Percentiles rank a stretch among this genome's conserved stretches.
Evolutionary conservation across 2,329 filamentous ascomycete genomes (phyloP).

Genomic region (Hypoxylon sp.): DNA sequence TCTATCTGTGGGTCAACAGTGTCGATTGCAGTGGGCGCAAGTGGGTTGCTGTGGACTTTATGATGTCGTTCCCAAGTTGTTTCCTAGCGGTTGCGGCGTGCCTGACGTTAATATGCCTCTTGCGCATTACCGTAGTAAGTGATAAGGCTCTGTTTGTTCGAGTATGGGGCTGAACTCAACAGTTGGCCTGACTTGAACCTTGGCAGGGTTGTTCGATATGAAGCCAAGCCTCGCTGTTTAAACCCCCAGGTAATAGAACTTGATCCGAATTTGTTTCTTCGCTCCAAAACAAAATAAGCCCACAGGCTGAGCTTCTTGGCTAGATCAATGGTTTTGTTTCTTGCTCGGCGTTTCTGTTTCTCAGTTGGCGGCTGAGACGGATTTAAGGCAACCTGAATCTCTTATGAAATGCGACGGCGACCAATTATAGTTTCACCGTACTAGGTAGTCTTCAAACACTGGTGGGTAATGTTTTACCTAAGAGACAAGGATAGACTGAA

Average conservation of each 20-base stretch:
- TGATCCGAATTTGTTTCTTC: neutral
- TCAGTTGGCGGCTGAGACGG: conserved; percentile 23
- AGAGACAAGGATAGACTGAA: conserved; percentile 26
- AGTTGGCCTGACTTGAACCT: conserved; percentile 38
- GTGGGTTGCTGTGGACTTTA: conserved; percentile 39
- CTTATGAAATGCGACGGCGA: conserved; percentile 25
- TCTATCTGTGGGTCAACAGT: conserved; percentile 39
- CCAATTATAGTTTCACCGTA: conserved; percentile 34
- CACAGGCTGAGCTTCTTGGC: conserved; percentile 41
- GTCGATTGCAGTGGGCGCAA: conserved; percentile 35
- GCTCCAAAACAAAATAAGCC: conserved; percentile 31
- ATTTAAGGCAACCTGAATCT: conserved; percentile 28
- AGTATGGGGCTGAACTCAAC: conserved; percentile 35
- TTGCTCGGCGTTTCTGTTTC: conserved; percentile 33
- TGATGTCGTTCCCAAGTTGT: conserved; percentile 39
- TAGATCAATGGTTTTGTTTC: conserved; percentile 26
- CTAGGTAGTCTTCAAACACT: conserved; percentile 21
- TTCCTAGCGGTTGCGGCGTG: conserved; percentile 38
- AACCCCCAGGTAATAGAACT: conserved; percentile 21
- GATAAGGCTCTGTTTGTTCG: conserved; percentile 35
- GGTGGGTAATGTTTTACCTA: conserved; percentile 16
- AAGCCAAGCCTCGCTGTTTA: conserved; percentile 36
- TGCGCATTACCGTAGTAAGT: conserved; percentile 28
- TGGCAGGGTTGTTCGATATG: conserved; percentile 39
- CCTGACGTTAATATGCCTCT: conserved; percentile 40